Percentiles rank a stretch among this genome's conserved stretches.
Evolutionary conservation across 257 asterid genomes (phyloP).

Genomic region (Coffea eugenioides): DNA sequence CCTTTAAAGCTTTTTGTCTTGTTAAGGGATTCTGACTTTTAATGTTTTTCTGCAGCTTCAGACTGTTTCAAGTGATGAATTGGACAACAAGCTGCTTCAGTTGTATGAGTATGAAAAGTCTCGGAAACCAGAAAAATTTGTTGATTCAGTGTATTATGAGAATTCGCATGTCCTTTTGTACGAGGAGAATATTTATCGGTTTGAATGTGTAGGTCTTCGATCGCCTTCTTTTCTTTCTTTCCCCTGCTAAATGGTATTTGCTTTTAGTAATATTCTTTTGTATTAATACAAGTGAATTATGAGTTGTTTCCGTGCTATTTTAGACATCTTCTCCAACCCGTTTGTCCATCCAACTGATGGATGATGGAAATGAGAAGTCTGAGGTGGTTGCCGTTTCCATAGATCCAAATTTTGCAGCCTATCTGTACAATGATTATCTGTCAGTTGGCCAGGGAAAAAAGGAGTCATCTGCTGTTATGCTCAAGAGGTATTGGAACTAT

Average conservation of each 20-base stretch:
- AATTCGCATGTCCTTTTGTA: slow-evolving; percentile 44
- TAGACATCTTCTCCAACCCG: slow-evolving; percentile 67
- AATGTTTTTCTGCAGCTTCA: slow-evolving; percentile 36
- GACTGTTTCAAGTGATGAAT: slow-evolving; percentile 48
- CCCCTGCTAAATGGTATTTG: background rate
- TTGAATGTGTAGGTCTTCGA: slow-evolving; percentile 62
- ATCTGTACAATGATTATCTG: slow-evolving; percentile 76
- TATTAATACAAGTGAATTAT: slow-evolving; percentile 21
- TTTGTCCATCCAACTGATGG: slow-evolving; percentile 89
- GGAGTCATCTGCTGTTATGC: slow-evolving; percentile 62
- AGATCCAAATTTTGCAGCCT: slow-evolving; percentile 79
- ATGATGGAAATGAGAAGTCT: slow-evolving; percentile 78
- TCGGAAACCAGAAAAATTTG: slow-evolving; percentile 38
- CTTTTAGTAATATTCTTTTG: background rate
- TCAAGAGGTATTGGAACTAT: slow-evolving; percentile 61
- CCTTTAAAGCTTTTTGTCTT: background rate
- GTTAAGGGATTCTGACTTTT: background rate
- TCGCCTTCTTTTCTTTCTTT: background rate
- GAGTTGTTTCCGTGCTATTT: slow-evolving; percentile 33
- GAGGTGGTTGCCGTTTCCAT: slow-evolving; percentile 94
- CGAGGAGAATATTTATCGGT: slow-evolving; percentile 46
- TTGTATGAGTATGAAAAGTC: slow-evolving; percentile 44
- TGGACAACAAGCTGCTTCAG: slow-evolving; percentile 46
- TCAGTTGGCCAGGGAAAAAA: slow-evolving; percentile 60
- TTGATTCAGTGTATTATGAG: slow-evolving; percentile 47